Percentiles rank a stretch among this genome's conserved stretches.
Conservation (phyloP, 345 rosid species). For the Cardamine occulta region DNA sequence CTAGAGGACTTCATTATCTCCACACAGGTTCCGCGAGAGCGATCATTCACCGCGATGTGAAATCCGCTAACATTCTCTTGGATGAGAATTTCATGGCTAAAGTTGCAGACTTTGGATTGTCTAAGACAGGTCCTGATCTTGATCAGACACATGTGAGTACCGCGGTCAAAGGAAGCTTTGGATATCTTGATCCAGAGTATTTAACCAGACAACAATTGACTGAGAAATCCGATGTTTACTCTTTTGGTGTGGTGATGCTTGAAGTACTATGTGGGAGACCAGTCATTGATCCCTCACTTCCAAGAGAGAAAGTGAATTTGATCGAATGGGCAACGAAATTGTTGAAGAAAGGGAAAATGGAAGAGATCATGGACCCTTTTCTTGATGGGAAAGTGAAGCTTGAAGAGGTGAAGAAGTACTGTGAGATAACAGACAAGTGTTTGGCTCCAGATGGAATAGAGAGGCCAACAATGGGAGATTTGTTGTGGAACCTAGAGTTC, state of each 20-base stretch:
- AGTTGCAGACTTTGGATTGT: constrained; percentile 77
- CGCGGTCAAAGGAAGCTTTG: constrained; percentile 77
- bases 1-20: constrained; percentile 76
- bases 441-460: constrained; percentile 49
- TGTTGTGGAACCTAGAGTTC: constrained; percentile 72
- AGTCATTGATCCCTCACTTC: constrained; percentile 60
- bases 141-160: constrained; percentile 80
- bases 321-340: constrained; percentile 61
- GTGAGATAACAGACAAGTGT: constrained; percentile 69
- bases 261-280: constrained; percentile 66
- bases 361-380: constrained; percentile 55
- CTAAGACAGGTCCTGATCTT: constrained; percentile 67
- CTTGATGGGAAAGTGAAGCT: constrained; percentile 50
- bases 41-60: constrained; percentile 74
- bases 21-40: constrained; percentile 69
- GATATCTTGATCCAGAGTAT: constrained; percentile 72
- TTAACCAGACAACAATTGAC: constrained; percentile 58
- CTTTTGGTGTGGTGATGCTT: constrained; percentile 72
- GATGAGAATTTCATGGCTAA: constrained; percentile 73
- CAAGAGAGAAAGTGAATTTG: constrained; percentile 59
- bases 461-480: constrained; percentile 72
- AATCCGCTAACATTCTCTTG: constrained; percentile 69
- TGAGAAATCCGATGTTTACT: constrained; percentile 68
- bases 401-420: constrained; percentile 59
- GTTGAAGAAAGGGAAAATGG: constrained; percentile 44